Percentiles rank a stretch among this genome's conserved stretches.
Evolutionary conservation across 108 stramenopile species (phyloP).

Genomic region (Fistulifera solaris): DNA sequence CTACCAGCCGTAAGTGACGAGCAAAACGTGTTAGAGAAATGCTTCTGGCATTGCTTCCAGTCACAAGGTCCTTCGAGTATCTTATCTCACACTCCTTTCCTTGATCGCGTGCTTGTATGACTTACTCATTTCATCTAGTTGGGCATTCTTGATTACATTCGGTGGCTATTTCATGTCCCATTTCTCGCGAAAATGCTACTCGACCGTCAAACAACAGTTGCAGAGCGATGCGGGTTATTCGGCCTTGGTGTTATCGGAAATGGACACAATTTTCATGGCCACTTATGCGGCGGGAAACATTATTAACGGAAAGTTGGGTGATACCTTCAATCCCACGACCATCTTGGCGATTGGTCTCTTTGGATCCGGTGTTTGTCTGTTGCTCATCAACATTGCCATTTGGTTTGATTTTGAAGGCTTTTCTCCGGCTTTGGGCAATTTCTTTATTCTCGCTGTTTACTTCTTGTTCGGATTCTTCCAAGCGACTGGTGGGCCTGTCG

Average conservation of each 20-base stretch:
- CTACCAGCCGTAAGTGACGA: slow-evolving; percentile 75
- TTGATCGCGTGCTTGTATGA: too few species aligned
- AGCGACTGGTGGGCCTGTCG: slow-evolving; percentile 88
- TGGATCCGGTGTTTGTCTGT: slow-evolving; percentile 81
- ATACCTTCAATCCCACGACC: slow-evolving; percentile 86
- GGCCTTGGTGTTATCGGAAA: slow-evolving; percentile 63
- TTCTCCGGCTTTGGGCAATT: slow-evolving; percentile 51
- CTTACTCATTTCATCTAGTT: slow-evolving; percentile 27
- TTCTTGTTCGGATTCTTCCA: slow-evolving; percentile 94
- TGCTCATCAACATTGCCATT: slow-evolving; percentile 75
- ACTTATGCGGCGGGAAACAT: slow-evolving; percentile 91
- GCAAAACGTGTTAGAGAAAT: too few species aligned
- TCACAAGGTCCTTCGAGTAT: not conserved
- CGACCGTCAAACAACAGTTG: slow-evolving; percentile 89
- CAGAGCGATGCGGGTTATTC: slow-evolving; percentile 64
- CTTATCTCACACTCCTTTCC: not conserved
- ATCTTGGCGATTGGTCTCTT: slow-evolving; percentile 88
- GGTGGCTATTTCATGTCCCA: slow-evolving; percentile 94
- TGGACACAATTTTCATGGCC: slow-evolving; percentile 96
- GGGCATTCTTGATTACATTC: slow-evolving; percentile 91
- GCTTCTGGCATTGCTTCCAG: not conserved
- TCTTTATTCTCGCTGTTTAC: slow-evolving; percentile 75
- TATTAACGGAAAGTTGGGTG: slow-evolving; percentile 90
- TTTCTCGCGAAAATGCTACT: slow-evolving; percentile 93
- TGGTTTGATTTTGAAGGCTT: slow-evolving; percentile 69